These are phyloP conservation scores for Scopulariopsis brevicaulis DNA, from an alignment of 2,329 filamentous ascomycete genomes.

Conservation along the genomic window DNA sequence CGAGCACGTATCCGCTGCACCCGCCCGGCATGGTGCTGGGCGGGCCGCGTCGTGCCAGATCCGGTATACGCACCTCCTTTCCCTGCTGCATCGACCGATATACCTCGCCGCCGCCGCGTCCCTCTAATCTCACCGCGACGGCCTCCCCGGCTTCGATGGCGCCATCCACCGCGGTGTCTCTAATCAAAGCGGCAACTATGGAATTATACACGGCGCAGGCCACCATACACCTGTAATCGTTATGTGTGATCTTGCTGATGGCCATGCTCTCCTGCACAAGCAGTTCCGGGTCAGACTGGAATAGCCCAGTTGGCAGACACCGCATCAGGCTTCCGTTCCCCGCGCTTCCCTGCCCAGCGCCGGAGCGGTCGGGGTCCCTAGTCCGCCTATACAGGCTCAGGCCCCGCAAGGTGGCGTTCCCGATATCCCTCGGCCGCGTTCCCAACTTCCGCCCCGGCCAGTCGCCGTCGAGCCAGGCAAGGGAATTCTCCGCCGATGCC, in stretches of 20 bases:
- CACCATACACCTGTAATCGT: conserved; percentile 20
- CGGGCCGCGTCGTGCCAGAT: conserved; percentile 16
- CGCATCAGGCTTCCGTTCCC: conserved; percentile 37
- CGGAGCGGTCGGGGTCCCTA: conserved; percentile 17
- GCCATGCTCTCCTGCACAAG: conserved; percentile 18
- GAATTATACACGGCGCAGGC: conserved; percentile 27
- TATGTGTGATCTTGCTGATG: conserved; percentile 26
- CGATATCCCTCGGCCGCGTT: conserved; percentile 26
- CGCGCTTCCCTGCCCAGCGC: conserved; percentile 23
- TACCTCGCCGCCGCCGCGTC: background rate
- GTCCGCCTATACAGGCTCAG: conserved; percentile 16
- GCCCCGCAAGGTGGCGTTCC: conserved; percentile 22
- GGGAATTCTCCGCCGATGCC: conserved; percentile 23
- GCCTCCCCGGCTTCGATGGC: conserved; percentile 17
- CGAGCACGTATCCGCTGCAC: conserved; percentile 28
- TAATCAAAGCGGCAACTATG: conserved; percentile 20
- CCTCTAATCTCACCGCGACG: conserved; percentile 12
- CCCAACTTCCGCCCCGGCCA: too few species aligned
- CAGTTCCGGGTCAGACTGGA: conserved; percentile 15
- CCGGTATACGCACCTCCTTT: conserved; percentile 7
- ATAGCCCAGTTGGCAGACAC: conserved; percentile 31
- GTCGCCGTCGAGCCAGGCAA: conserved; percentile 23
- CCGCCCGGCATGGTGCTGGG: conserved; percentile 15
- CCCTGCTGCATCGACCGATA: background rate
- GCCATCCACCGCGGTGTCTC: conserved; percentile 9